phyloP scores from a whole-genome alignment of 768 basidiomycete species.

The Pleurotus eryngii region DNA sequence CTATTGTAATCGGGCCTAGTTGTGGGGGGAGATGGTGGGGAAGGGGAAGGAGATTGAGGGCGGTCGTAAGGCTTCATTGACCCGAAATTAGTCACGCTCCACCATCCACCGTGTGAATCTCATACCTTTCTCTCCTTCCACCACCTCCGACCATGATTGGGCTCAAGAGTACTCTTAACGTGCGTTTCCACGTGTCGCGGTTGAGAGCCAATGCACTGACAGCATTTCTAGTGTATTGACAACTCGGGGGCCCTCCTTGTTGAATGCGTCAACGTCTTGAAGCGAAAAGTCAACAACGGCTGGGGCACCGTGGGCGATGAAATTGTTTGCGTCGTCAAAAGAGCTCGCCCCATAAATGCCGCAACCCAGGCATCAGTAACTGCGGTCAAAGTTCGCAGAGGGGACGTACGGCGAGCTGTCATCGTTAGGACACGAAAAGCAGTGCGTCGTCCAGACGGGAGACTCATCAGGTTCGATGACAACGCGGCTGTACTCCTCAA shows the following conservation, averaged over 20 bases:
- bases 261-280: slow-evolving; percentile 95
- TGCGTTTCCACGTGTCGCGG: slow-evolving; percentile 30
- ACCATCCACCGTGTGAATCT: slow-evolving; percentile 9
- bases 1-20: slow-evolving; percentile 7
- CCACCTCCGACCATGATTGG: slow-evolving; percentile 72
- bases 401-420: slow-evolving; percentile 94
- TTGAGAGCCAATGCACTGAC: neutral
- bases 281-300: slow-evolving; percentile 94
- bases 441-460: slow-evolving; percentile 83
- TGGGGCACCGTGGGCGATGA: slow-evolving; percentile 94
- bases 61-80: slow-evolving; percentile 2
- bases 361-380: slow-evolving; percentile 65
- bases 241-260: slow-evolving; percentile 94
- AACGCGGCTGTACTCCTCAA: slow-evolving; percentile 93
- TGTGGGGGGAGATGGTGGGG: slow-evolving; percentile 7
- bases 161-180: slow-evolving; percentile 89
- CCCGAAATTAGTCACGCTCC: slow-evolving; percentile 15
- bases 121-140: slow-evolving; percentile 8
- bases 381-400: slow-evolving; percentile 86
- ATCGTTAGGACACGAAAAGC: slow-evolving; percentile 91
- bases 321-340: slow-evolving; percentile 92
- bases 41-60: neutral
- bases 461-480: slow-evolving; percentile 89
- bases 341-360: slow-evolving; percentile 77
- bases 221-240: slow-evolving; percentile 76